Base-by-base conservation (phyloP, 768 basidiomycete species). In the Baorangia bicolor region DNA sequence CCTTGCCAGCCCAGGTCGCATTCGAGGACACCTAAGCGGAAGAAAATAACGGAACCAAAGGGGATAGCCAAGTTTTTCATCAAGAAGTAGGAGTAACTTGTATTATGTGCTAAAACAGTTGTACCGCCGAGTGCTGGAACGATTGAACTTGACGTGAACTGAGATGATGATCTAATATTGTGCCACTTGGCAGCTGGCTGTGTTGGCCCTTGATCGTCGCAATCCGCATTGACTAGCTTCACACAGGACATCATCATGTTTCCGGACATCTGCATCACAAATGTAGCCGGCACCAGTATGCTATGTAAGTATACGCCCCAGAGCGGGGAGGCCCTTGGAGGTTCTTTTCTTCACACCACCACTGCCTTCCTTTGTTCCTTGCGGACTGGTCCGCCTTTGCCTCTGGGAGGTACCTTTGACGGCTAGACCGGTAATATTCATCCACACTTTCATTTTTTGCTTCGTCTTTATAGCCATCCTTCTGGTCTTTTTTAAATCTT, bases 51-150 rank as follows among this genome's bases (percentile, higher is more conserved):
- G 27, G 66, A 71, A 50, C 53, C 63, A 25, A 57, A 71, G 44
- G 78, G 78, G 10, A 83, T 84, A 49, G 76, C 78, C 37, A 81
- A 74, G 62, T 84, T 78, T 64, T 78, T 82, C 56, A 51, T 52
- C 23, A 73, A 73, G 44, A 70, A 70, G 70, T 72, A 64, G 55
- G 34, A 30, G 27, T 44, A 31, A 30, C 39, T n/a, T 40, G 9
- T 47, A 18, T 42, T 34, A 30, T 37, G 13, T 6, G 20, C 42
- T 38, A 28, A 23, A 37, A 42, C 44, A n/a, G n/a, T n/a, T n/a
- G n/a, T 7, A 10, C 14, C 20, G 3, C 30, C 21, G 13, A n/a
- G n/a, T n/a, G n/a, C n/a, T n/a, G n/a, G n/a, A 53, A 16, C 30
- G 14, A 28, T n/a, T n/a, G n/a, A 33, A 33, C 23, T 33, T 11